Evolutionary conservation across 495 filamentous ascomycete species (phyloP), one percentile per base, ranked within the genome.

Genomic region (Aeminium ludgeri): DNA sequence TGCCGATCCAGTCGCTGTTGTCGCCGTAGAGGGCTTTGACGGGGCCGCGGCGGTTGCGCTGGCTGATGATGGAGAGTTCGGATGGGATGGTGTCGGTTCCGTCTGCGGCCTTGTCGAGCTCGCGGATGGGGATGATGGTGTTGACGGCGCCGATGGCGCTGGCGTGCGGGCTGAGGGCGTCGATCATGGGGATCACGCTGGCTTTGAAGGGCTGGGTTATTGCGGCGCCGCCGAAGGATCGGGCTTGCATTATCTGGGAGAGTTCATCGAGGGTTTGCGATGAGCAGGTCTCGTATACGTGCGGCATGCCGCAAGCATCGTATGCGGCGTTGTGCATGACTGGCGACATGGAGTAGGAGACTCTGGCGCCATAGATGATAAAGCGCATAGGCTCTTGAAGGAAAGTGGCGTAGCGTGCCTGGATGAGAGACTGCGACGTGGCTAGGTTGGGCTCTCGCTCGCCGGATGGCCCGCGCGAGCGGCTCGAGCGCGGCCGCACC

Each of bases 1-100:
- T 80, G 11, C 80, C 74, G 19, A 78, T 78, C 78, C 81, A 89
- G 59, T 86, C 82, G 0, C 80, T 89, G 54, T 89, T 89, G 40
- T 86, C 80, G 6, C 82, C 82, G 46, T 82, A 86, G 48, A 84
- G 77, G 3, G 70, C 76, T 36, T 67, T 54, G 3, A 81, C 68
- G 1, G 67, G 60, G 0, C 82, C 80, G 3, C 74, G 65, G 50
- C 69, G 73, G 56, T 78, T 77, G 20, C 78, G 67, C 18, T 76
- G 68, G 50, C 70, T 73, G 29, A 74, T 70, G 33, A 78, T 63
- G 17, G 66, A 55, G 13, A 73, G 66, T 31, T 82, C 68, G n/a
- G 76, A 68, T 18, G 77, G 66, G 38, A 82, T 75, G 2, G 63
- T 69, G 19, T 72, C 74, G n/a, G n/a, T n/a, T n/a, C n/a, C n/a